Conservation (phyloP, 192 early-diverging fungal species). For the Spinellus fusiger region DNA sequence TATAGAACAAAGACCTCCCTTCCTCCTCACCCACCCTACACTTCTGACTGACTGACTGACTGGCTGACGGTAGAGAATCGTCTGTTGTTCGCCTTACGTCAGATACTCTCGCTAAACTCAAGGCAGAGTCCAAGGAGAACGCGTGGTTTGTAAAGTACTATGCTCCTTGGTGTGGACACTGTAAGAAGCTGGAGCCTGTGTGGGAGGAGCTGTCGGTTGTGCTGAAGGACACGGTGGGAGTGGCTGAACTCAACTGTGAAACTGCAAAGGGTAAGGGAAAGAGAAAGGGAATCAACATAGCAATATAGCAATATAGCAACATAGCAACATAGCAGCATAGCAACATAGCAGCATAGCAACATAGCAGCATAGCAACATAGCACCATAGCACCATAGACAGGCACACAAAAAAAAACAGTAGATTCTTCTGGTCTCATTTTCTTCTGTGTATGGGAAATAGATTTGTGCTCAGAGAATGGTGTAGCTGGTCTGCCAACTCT, state of each 20-base stretch:
- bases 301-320: not conserved
- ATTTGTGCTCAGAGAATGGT: not conserved
- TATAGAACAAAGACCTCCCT: too few relatives aligned
- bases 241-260: constrained; percentile 82
- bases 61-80: too few relatives aligned
- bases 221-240: constrained; percentile 62
- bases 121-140: not conserved
- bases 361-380: too few relatives aligned
- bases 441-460: not conserved
- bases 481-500: not conserved
- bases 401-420: too few relatives aligned
- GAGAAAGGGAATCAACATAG: not conserved
- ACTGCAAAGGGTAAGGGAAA: constrained; percentile 31
- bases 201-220: constrained; percentile 61
- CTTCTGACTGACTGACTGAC: too few relatives aligned
- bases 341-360: too few relatives aligned
- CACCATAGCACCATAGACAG: too few relatives aligned
- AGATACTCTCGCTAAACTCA: not conserved
- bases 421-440: not conserved
- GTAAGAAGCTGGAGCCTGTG: constrained; percentile 74
- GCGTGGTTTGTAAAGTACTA: constrained; percentile 80
- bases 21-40: too few relatives aligned
- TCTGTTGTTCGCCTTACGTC: not conserved
- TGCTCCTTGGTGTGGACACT: constrained; percentile 84
- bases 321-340: not conserved